These are phyloP conservation scores for Cordia subcordata DNA, from an alignment of 257 asterid species.

Conservation along the genomic window DNA sequence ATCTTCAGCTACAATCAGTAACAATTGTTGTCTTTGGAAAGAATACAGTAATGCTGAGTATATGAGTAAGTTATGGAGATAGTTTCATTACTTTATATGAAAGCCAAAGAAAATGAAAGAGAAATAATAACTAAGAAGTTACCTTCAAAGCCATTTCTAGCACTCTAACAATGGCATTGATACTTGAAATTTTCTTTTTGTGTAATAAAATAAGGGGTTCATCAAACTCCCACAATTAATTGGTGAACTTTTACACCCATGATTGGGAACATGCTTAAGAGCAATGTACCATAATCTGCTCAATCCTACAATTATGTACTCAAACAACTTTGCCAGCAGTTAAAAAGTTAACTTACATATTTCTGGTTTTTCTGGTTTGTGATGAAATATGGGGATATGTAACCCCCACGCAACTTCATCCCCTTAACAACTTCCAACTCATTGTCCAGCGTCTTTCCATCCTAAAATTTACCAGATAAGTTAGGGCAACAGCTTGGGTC, in stretches of 20 bases:
- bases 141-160: conserved; percentile 52
- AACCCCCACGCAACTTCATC: conserved; percentile 59
- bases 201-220: conserved; percentile 50
- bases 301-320: too few species aligned
- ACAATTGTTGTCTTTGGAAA: conserved; percentile 43
- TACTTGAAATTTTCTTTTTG: conserved; percentile 48
- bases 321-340: background rate
- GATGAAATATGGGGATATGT: conserved; percentile 54
- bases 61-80: background rate
- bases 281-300: too few species aligned
- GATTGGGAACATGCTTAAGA: background rate
- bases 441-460: conserved; percentile 47
- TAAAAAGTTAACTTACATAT: conserved; percentile 29
- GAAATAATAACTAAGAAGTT: conserved; percentile 1
- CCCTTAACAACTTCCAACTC: conserved; percentile 64
- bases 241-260: background rate
- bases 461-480: conserved; percentile 14
- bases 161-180: conserved; percentile 36
- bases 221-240: conserved; percentile 41
- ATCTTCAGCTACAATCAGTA: conserved; percentile 54
- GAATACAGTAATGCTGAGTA: conserved; percentile 6
- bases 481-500: background rate
- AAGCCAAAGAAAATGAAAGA: background rate
- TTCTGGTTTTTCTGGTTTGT: conserved; percentile 51
- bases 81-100: background rate